Base-by-base conservation (phyloP, 1,284 basidiomycete species). In the Trichosporon sp. region DNA sequence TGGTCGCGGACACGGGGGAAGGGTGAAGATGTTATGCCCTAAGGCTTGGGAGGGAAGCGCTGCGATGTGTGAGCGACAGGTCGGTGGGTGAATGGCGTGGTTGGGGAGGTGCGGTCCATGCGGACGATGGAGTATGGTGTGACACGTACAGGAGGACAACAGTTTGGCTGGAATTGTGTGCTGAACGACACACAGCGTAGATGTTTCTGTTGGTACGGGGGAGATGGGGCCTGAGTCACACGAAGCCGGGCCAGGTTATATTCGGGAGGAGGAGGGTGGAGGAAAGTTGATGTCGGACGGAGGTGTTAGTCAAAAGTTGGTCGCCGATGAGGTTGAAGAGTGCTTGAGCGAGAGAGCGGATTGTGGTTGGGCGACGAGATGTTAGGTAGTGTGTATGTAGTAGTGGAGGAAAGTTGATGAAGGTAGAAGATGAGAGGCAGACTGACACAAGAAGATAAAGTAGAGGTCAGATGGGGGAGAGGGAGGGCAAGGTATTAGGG, bases 21-120 rank as follows among this genome's bases (percentile, higher is more conserved):
- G 56, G 19, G 56, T 36, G 32, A 57, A 57, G 56, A 57, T 54
- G 49, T 54, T 54, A 27, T 54, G 49, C 27, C 49, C 49, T 29
- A 54, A 31, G 49, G 49, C 49, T 3, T 54, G 49, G 16, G 49
- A 54, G 49, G 49, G 49, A 29, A 54, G 27, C 27, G 49, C 49
- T 54, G 27, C 19, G 19, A 11, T 21, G 19, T 44, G 40, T 44
- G 19, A 44, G 40, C 40, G 40, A 23, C 40, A 10, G 40, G 4
- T n/a, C 16, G 37, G 37, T 19, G 13, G 25, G 46, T 10, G 23
- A 13, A 27, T 7, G 14, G 25, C 46, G 16, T 52, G 27, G 27
- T 52, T 14, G 25, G 23, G 23, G 14, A 9, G 25, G 25, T 54
- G 13, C 4, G 27, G 49, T 8, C 25, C 46, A 13, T 27, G 46